phyloP scores from a whole-genome alignment of 306 rosid genomes.

The Vicia sativa region DNA sequence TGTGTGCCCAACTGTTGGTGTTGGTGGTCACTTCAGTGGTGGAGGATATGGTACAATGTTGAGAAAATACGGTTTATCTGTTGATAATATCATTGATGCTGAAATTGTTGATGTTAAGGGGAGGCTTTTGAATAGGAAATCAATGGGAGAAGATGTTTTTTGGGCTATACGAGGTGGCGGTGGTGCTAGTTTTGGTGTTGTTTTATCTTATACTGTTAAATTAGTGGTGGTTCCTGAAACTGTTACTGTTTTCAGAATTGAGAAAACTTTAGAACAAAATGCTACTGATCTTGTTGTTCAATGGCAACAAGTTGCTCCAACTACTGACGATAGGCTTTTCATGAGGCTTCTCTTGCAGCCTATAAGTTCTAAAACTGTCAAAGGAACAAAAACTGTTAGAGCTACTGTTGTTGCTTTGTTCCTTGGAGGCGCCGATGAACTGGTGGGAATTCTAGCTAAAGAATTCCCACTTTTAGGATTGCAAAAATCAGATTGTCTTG shows the following conservation, averaged over 20 bases:
- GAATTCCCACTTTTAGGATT: constrained; percentile 45
- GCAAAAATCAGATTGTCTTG: constrained; percentile 36
- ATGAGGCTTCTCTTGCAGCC: constrained; percentile 50
- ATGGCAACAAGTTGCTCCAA: constrained; percentile 55
- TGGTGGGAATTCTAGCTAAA: constrained; percentile 35
- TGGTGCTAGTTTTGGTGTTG: constrained; percentile 47
- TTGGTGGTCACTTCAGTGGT: constrained; percentile 48
- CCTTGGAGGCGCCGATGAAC: constrained; percentile 42
- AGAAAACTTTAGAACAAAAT: constrained; percentile 38
- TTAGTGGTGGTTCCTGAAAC: constrained; percentile 41
- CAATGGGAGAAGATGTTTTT: constrained; percentile 47
- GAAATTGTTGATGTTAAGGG: constrained; percentile 45
- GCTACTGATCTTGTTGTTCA: constrained; percentile 48
- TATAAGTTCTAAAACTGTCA: constrained; percentile 25
- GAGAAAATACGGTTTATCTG: constrained; percentile 39
- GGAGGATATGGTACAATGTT: constrained; percentile 49
- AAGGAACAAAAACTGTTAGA: constrained; percentile 25
- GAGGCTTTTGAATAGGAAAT: constrained; percentile 28
- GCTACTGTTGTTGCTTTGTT: constrained; percentile 42
- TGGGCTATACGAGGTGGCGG: constrained; percentile 53
- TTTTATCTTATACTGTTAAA: constrained; percentile 42
- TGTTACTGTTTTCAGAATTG: constrained; percentile 38
- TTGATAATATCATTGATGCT: constrained; percentile 41
- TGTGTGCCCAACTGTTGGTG: constrained; percentile 51
- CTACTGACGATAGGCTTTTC: constrained; percentile 41